Evolutionary conservation across 257 asterid species (phyloP).

Genomic region (Salvia miltiorrhiza): DNA sequence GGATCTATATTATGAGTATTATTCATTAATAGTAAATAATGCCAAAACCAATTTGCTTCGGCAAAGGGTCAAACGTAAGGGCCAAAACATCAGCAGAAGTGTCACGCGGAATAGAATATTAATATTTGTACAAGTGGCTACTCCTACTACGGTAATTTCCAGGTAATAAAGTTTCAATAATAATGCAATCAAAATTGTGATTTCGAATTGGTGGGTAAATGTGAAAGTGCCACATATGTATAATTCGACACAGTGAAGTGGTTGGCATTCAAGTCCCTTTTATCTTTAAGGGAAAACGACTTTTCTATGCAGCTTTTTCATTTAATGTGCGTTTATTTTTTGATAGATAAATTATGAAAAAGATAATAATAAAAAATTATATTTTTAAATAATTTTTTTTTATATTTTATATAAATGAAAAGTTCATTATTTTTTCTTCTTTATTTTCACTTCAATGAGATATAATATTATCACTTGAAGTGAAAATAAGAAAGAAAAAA

Average conservation of each 20-base stretch:
- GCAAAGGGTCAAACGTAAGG: slow-evolving; percentile 12
- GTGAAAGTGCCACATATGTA: neutral
- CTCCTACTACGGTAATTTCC: slow-evolving; percentile 11
- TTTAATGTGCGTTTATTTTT: too few species aligned
- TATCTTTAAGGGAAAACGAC: neutral
- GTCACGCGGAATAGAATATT: neutral
- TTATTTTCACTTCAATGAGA: too few species aligned
- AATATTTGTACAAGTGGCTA: neutral
- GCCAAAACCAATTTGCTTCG: neutral
- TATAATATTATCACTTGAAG: too few species aligned
- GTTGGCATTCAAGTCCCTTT: slow-evolving; percentile 10
- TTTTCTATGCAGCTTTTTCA: neutral
- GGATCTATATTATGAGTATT: too few species aligned
- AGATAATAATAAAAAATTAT: too few species aligned
- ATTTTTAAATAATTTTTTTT: too few species aligned
- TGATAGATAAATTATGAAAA: too few species aligned
- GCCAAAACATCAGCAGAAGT: slow-evolving; percentile 20
- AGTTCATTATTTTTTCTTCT: too few species aligned
- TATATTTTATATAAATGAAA: too few species aligned
- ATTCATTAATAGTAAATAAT: too few species aligned
- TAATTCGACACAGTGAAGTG: neutral
- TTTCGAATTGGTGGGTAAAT: neutral
- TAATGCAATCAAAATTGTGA: neutral
- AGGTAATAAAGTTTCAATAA: neutral
- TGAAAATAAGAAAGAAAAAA: too few species aligned